Conservation (phyloP, 2,329 filamentous ascomycete species). For the Ceratocystis destructans region DNA sequence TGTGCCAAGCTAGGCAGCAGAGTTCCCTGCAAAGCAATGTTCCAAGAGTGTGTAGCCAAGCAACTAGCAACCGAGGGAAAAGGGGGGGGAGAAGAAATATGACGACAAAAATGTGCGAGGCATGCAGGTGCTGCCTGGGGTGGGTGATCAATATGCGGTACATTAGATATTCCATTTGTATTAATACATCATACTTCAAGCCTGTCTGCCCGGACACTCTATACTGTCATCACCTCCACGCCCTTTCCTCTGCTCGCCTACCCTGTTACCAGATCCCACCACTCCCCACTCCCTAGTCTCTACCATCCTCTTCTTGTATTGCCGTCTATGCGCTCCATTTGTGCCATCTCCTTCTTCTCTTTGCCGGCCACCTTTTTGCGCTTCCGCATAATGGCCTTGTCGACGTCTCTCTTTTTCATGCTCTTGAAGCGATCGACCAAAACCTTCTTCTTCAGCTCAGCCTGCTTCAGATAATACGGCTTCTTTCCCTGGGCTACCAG, state of each 20-base stretch:
- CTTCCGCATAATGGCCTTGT: slow-evolving; percentile 71
- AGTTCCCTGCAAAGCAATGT: slow-evolving; percentile 70
- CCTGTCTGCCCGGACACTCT: background rate
- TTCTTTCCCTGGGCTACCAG: slow-evolving; percentile 75
- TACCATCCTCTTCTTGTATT: slow-evolving; percentile 12
- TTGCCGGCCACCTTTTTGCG: slow-evolving; percentile 78
- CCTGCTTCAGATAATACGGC: slow-evolving; percentile 86
- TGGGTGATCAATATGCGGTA: background rate
- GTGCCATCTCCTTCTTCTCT: slow-evolving; percentile 62
- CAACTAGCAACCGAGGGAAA: background rate
- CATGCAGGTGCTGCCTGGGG: too few relatives aligned
- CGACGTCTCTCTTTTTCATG: slow-evolving; percentile 74
- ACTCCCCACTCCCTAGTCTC: background rate
- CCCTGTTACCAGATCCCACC: too few relatives aligned
- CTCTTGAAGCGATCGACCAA: slow-evolving; percentile 65
- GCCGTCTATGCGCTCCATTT: slow-evolving; percentile 25
- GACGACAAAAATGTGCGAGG: background rate
- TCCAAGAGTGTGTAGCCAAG: slow-evolving; percentile 34
- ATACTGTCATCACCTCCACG: background rate
- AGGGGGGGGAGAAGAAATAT: background rate
- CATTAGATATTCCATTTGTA: slow-evolving; percentile 6
- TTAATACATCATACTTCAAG: background rate
- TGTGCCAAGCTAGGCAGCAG: slow-evolving; percentile 75
- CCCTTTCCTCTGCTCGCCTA: background rate
- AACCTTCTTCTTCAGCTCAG: slow-evolving; percentile 77